Percentiles rank a stretch among this genome's conserved stretches.
Conservation (phyloP, 2,329 filamentous ascomycete species). For the Fusarium hostae region DNA sequence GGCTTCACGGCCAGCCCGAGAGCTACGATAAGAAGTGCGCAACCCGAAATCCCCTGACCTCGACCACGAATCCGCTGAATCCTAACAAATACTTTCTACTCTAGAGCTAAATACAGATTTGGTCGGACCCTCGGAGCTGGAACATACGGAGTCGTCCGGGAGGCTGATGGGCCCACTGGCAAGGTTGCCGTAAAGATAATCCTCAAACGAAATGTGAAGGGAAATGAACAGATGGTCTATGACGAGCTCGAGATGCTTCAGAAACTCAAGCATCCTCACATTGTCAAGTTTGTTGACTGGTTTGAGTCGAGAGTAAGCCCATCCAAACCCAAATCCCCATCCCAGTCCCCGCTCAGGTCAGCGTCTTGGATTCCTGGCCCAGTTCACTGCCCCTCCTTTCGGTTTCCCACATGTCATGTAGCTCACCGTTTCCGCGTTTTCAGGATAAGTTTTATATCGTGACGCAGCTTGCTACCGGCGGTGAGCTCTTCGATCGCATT, state of each 20-base stretch:
- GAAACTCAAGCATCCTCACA: conserved; percentile 89
- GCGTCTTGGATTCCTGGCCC: conserved; percentile 1
- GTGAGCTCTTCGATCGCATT: conserved; percentile 97
- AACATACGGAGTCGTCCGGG: conserved; percentile 97
- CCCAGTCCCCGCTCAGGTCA: not conserved
- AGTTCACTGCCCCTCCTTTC: conserved; percentile 3
- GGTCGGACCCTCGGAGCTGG: conserved; percentile 94
- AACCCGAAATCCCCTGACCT: conserved; percentile 40
- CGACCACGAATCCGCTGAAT: conserved; percentile 25
- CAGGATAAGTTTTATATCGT: conserved; percentile 99
- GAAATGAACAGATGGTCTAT: conserved; percentile 98
- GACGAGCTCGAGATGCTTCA: conserved; percentile 96
- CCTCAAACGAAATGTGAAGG: conserved; percentile 98
- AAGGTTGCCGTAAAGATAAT: conserved; percentile 99
- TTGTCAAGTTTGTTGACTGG: conserved; percentile 98
- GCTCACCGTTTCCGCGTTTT: conserved; percentile 19
- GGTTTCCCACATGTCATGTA: not conserved
- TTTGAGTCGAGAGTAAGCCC: conserved; percentile 90
- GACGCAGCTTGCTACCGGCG: conserved; percentile 93
- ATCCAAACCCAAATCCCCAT: not conserved
- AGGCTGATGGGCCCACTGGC: conserved; percentile 85
- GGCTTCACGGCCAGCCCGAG: conserved; percentile 94
- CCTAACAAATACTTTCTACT: conserved; percentile 39
- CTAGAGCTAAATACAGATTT: conserved; percentile 87
- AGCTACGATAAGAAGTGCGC: conserved; percentile 97